phyloP scores from a whole-genome alignment of 75 land plant species.

The Cunninghamia lanceolata region DNA sequence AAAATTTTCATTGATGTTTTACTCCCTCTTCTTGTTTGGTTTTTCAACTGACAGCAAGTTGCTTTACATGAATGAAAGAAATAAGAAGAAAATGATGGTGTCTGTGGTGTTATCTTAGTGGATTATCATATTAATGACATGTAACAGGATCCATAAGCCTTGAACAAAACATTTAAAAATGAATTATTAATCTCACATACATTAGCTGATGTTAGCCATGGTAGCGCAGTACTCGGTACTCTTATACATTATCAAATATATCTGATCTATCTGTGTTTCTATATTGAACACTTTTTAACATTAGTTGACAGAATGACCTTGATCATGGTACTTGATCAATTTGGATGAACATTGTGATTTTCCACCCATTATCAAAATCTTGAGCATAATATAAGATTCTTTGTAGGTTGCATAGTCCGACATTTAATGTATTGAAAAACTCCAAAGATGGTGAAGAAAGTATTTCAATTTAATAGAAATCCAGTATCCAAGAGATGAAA shows the following conservation, averaged over 20 bases:
- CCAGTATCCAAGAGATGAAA: neutral
- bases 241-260: neutral
- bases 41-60: neutral
- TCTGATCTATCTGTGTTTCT: neutral
- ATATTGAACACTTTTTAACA: neutral
- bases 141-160: neutral
- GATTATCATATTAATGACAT: neutral
- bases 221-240: neutral
- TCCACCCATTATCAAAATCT: neutral
- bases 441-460: neutral
- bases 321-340: neutral
- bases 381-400: neutral
- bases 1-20: neutral
- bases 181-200: neutral
- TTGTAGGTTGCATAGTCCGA: no score
- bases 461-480: neutral
- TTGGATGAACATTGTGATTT: neutral
- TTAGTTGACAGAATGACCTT: neutral
- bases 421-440: neutral
- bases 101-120: neutral
- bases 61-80: neutral
- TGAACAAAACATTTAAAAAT: neutral
- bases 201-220: neutral
- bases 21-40: neutral
- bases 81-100: neutral